These are phyloP conservation scores for Ophiostoma ulmi DNA, from an alignment of 2,329 filamentous ascomycete genomes.

Conservation along the genomic window DNA sequence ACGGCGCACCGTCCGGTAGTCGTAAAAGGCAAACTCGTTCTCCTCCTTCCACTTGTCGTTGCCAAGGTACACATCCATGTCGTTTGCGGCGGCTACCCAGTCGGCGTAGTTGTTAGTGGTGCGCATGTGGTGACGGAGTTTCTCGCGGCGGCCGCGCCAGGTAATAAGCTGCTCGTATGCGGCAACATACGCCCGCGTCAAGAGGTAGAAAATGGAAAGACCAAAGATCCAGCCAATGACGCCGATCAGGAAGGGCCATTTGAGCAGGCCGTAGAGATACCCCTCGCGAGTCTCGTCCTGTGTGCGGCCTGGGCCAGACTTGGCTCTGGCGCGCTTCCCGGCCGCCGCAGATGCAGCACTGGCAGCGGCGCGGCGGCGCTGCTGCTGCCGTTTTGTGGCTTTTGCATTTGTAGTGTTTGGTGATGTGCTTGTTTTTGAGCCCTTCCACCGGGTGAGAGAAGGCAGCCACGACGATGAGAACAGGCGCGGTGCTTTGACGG, in stretches of 20 bases:
- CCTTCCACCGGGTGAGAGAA: slow-evolving; percentile 13
- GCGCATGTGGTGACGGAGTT: slow-evolving; percentile 65
- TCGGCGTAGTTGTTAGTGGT: slow-evolving; percentile 69
- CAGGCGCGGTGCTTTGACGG: not conserved
- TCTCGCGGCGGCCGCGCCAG: slow-evolving; percentile 76
- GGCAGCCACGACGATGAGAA: slow-evolving; percentile 19
- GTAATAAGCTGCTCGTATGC: slow-evolving; percentile 86
- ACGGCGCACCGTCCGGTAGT: slow-evolving; percentile 73
- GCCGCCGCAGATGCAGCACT: slow-evolving; percentile 34
- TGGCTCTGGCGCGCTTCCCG: slow-evolving; percentile 23
- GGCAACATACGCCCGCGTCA: slow-evolving; percentile 84
- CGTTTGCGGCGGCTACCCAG: slow-evolving; percentile 75
- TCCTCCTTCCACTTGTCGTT: slow-evolving; percentile 75
- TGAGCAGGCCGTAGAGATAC: slow-evolving; percentile 79
- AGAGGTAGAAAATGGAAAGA: slow-evolving; percentile 67
- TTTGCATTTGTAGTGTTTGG: slow-evolving; percentile 27
- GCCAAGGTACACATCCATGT: slow-evolving; percentile 74
- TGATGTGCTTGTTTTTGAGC: slow-evolving; percentile 35
- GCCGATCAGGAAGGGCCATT: slow-evolving; percentile 82
- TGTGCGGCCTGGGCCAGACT: slow-evolving; percentile 46
- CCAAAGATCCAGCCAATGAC: slow-evolving; percentile 76
- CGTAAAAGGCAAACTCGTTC: slow-evolving; percentile 79
- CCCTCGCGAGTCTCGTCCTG: slow-evolving; percentile 94
- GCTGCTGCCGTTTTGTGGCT: slow-evolving; percentile 10
- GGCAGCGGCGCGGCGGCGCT: slow-evolving; percentile 21